These are phyloP conservation scores for Sphaerostilbella broomeana DNA, from an alignment of 2,329 filamentous ascomycete species.

Conservation along the genomic window DNA sequence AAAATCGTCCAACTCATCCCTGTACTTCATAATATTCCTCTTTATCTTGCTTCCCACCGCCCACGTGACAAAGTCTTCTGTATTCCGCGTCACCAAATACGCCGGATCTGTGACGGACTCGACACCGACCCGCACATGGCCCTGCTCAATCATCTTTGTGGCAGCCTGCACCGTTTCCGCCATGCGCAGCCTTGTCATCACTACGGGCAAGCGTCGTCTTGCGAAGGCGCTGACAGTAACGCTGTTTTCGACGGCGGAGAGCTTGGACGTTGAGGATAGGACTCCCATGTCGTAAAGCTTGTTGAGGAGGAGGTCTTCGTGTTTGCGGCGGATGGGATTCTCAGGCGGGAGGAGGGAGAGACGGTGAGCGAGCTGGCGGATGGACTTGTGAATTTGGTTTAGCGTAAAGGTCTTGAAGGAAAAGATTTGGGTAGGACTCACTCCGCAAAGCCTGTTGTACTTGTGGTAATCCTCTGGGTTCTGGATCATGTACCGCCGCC, in stretches of 20 bases:
- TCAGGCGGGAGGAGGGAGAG: slow-evolving; percentile 76
- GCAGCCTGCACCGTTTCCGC: slow-evolving; percentile 81
- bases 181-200: slow-evolving; percentile 90
- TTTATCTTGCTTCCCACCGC: slow-evolving; percentile 95
- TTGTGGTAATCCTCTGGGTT: slow-evolving; percentile 78
- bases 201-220: slow-evolving; percentile 72
- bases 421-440: slow-evolving; percentile 20
- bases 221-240: slow-evolving; percentile 88
- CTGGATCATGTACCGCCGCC: slow-evolving; percentile 84
- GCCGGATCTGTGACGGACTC: slow-evolving; percentile 87
- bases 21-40: slow-evolving; percentile 89
- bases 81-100: slow-evolving; percentile 78
- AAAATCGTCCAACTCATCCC: slow-evolving; percentile 93
- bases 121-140: slow-evolving; percentile 84
- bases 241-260: slow-evolving; percentile 78
- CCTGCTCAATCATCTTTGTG: slow-evolving; percentile 85
- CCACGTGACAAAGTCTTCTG: slow-evolving; percentile 98
- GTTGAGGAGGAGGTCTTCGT: slow-evolving; percentile 80
- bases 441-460: slow-evolving; percentile 61
- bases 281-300: slow-evolving; percentile 94
- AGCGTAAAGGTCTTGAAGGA: slow-evolving; percentile 12
- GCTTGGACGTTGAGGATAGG: slow-evolving; percentile 66
- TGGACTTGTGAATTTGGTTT: slow-evolving; percentile 46
- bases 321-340: slow-evolving; percentile 70
- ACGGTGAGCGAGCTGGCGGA: slow-evolving; percentile 83